Evolutionary conservation across 768 basidiomycete species (phyloP), one percentile per base, ranked within the genome.

Genomic region (Xanthoconium stramineum): DNA sequence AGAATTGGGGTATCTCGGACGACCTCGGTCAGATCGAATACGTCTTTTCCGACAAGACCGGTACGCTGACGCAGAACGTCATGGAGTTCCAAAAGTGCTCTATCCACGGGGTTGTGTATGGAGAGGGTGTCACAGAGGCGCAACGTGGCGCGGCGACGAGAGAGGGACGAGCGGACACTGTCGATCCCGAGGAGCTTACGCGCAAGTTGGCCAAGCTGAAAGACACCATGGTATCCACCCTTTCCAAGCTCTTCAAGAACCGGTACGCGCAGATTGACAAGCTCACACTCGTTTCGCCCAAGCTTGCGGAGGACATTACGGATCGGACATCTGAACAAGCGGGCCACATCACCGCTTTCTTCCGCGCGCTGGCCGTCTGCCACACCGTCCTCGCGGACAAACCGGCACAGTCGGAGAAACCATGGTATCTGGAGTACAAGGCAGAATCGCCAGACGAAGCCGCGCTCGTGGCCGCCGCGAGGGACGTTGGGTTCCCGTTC

Each of bases 41-140:
- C 71, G 79, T 89, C 67, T 89, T 89, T 68, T 94, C 89, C 11
- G 93, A 95, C 80, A 96, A 96, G 78, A 96, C 94, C 0, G 94
- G 93, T 24, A 99, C 96, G 8, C 85, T 99, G 47, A 99, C 96
- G 0, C 95, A 97, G 73, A 99, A 98, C 75, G 78, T 96, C 65
- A 98, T 98, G 96, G 94, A 96, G 76, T 98, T 97, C 75, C 93
- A 97, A 70, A 94, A 91, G 69, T 97, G 94, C 64, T 95, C 94
- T 0, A 81, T 98, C 55, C 74, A 84, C 51, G 95, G 94, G 1
- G 74, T 91, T 3, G 68, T 84, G 0, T 98, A 97, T 66, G 96
- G 96, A 11, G 96, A 98, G 65, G 95, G 95, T 9, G 69, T 98
- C 56, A 98, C 96, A 0, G 96, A 98, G 72, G 96, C 95, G 0